Percentiles rank a stretch among this genome's conserved stretches.
phyloP scores from a whole-genome alignment of 2,329 filamentous ascomycete species.

The Hansfordia pulvinata region DNA sequence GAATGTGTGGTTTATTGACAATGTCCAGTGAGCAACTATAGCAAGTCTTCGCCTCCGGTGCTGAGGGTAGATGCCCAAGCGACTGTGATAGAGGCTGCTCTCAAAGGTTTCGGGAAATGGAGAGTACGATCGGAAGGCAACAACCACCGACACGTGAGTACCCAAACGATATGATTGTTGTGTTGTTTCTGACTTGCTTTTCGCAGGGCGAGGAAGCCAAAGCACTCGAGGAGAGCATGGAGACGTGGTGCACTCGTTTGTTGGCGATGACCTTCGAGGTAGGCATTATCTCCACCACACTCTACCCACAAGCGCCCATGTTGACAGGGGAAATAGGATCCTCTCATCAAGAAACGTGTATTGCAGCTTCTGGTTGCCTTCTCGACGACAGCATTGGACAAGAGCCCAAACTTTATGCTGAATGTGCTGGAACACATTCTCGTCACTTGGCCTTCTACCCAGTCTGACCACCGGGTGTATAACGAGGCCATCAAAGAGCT shows the following conservation, averaged over 20 bases:
- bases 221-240: slow-evolving; percentile 48
- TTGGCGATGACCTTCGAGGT: slow-evolving; percentile 57
- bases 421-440: slow-evolving; percentile 86
- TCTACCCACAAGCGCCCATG: no score
- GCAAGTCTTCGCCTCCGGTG: slow-evolving; percentile 57
- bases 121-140: slow-evolving; percentile 16
- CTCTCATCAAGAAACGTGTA: slow-evolving; percentile 67
- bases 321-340: slow-evolving; percentile 46
- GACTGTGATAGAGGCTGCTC: slow-evolving; percentile 72
- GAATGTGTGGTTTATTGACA: slow-evolving; percentile 7
- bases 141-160: slow-evolving; percentile 8
- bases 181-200: slow-evolving; percentile 7
- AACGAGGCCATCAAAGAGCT: slow-evolving; percentile 85
- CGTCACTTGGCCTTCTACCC: slow-evolving; percentile 62
- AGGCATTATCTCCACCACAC: no score
- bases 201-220: slow-evolving; percentile 34
- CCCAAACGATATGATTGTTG: not conserved
- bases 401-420: slow-evolving; percentile 68
- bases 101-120: slow-evolving; percentile 86
- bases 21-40: slow-evolving; percentile 38
- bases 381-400: slow-evolving; percentile 67
- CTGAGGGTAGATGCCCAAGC: slow-evolving; percentile 80
- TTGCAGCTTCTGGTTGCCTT: slow-evolving; percentile 76
- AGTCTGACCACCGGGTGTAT: slow-evolving; percentile 58
- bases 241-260: slow-evolving; percentile 61